Evolutionary conservation across 73 alveolate species (phyloP).

Genomic region (Tetrahymena elliotti): DNA sequence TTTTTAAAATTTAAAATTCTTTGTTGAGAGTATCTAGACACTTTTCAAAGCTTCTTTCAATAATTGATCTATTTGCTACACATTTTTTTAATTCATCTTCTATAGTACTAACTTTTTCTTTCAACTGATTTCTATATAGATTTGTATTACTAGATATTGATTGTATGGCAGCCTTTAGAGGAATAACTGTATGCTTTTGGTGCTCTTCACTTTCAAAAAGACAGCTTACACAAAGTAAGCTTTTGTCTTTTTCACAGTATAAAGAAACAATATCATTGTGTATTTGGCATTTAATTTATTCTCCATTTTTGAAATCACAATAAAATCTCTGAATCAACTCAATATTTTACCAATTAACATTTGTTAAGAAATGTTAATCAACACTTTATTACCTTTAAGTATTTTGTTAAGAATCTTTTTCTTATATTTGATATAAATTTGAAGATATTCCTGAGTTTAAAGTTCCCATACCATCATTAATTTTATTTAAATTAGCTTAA

Average conservation of each 20-base stretch:
- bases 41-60: not conserved
- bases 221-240: not conserved
- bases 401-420: not conserved
- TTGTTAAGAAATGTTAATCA: not conserved
- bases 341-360: not conserved
- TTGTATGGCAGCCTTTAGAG: not conserved
- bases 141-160: not conserved
- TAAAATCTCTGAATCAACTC: not conserved
- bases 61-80: not conserved
- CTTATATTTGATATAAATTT: not conserved
- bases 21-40: not conserved
- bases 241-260: not conserved
- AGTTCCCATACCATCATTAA: not conserved
- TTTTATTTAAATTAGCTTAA: not conserved
- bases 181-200: not conserved
- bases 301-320: not conserved
- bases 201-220: not conserved
- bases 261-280: not conserved
- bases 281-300: not conserved
- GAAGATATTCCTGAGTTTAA: not conserved
- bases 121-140: not conserved
- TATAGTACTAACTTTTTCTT: not conserved
- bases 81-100: not conserved
- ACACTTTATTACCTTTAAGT: not conserved
- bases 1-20: not conserved